These are phyloP conservation scores for Nicotiana tabacum DNA, from an alignment of 257 asterid species.

Conservation along the genomic window DNA sequence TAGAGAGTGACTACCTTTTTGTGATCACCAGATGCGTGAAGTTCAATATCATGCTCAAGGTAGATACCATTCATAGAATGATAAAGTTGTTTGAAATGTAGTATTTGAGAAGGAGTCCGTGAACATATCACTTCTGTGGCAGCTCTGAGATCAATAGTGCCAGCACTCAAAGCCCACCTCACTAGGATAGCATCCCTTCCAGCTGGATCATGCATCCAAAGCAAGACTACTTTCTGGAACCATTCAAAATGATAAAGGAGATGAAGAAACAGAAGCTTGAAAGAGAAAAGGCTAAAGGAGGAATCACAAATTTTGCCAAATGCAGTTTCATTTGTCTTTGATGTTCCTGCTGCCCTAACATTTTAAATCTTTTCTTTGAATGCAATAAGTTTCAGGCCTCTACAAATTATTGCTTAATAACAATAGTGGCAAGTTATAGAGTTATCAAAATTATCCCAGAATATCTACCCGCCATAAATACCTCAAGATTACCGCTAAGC, in stretches of 20 bases:
- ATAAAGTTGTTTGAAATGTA: constrained; percentile 67
- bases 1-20: constrained; percentile 45
- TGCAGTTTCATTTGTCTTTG: neutral
- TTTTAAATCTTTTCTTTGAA: neutral
- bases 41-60: constrained; percentile 78
- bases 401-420: neutral
- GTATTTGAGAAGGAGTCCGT: constrained; percentile 77
- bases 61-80: constrained; percentile 47
- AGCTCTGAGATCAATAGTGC: constrained; percentile 46
- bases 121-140: constrained; percentile 94
- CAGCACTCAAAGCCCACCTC: constrained; percentile 46
- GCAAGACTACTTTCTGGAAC: constrained; percentile 65
- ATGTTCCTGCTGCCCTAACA: neutral
- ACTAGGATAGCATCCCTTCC: constrained; percentile 69
- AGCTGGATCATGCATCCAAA: constrained; percentile 95
- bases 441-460: neutral
- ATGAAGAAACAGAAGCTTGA: neutral
- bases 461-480: constrained; percentile 8
- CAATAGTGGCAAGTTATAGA: neutral
- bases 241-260: neutral
- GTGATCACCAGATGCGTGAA: constrained; percentile 65
- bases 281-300: neutral
- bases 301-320: neutral
- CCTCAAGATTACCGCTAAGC: constrained; percentile 80
- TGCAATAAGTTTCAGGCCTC: neutral